Base-by-base conservation (phyloP, 495 filamentous ascomycete genomes). In the Penicillium pulvis region DNA sequence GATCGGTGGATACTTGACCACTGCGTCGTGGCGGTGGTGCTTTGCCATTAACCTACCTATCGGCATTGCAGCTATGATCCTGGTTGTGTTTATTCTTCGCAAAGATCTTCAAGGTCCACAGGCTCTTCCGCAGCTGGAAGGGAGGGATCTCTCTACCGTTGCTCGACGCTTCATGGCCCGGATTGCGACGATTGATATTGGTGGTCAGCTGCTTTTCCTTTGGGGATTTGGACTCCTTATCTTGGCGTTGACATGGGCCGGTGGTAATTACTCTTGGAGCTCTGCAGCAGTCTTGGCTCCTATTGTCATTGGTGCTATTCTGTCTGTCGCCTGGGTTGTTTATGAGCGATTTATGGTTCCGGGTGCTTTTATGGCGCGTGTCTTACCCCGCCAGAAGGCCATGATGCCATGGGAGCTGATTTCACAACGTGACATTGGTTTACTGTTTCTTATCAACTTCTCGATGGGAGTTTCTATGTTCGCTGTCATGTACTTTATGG, bases 401-500 rank as follows among this genome's bases (percentile, higher is more conserved):
- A 87, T 86, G 83, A 72, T 88, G 43, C 81, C 84, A 2, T 83
- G 80, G 63, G 67, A 73, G 24, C 56, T 87, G 39, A 70, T 87
- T 41, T 54, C 52, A 17, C 69, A 78, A 28, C 69, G 75, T n/a
- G 81, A 88, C 60, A 75, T 80, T 12, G 69, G 77, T 2, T 67
- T 85, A 39, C 57, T 87, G 14, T 71, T 79, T n/a, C 70, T 79
- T 33, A 68, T 86, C 60, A 80, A 83, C 67, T 80, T 85, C 48
- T 64, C 75, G 9, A 73, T 77, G 3, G 83, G 83, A 9, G 77
- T 62, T 59, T 66, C 71, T 17, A 71, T 79, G 63, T 80, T 77
- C 61, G 73, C 76, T 12, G 76, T 85, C 28, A 82, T 85, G 65
- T 88, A 88, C 65, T 87, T 84, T 59, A 79, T 86, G 61, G 77